Base-by-base conservation (phyloP, 768 basidiomycete genomes). In the Harrya chromipes region DNA sequence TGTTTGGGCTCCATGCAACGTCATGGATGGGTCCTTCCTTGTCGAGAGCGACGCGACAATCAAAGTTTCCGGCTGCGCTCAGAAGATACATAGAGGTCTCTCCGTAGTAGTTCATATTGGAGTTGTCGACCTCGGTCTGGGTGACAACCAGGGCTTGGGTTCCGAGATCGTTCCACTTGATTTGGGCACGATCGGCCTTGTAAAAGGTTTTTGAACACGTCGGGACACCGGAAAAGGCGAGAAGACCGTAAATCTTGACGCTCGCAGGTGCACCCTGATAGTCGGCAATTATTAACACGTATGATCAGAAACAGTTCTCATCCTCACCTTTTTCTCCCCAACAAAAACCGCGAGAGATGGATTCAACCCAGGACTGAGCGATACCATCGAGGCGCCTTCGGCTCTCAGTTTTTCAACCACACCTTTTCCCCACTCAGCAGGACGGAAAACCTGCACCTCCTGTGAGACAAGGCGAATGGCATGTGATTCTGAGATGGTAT, bases 11-110 rank as follows among this genome's bases (percentile, higher is more conserved):
- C 97, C 97, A 99, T 14, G 82, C 72, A 53, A 95, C 97, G 65
- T 98, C 97, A 61, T 97, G 94, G 54, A 99, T 92, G 1, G 94
- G 94, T 1, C 97, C 97, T 53, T 98, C 95, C 74, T 97, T 97
- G 72, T 97, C 94, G 59, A 90, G 72, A 1, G 78, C 73, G 23
- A 98, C 88, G 24, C 92, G 78, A 64, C 90, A 92, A 65, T 97
- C 94, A 59, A 94, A 97, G 58, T 92, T 90, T 14, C 95, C 94
- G 9, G 91, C 87, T 16, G 93, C 84, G 55, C 86, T 93, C 54
- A 98, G 81, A 13, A 97, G 78, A 71, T 95, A 97, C 62, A 99
- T 74, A 45, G 91, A 90, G 3, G 94, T 97, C 74, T 98, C 95
- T 46, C 97, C 97, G 58, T 98, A 99, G 69, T 99, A 99, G 61